Evolutionary conservation across 2,329 filamentous ascomycete genomes (phyloP), one percentile per base, ranked within the genome.

Genomic region (Diatrype stigma): DNA sequence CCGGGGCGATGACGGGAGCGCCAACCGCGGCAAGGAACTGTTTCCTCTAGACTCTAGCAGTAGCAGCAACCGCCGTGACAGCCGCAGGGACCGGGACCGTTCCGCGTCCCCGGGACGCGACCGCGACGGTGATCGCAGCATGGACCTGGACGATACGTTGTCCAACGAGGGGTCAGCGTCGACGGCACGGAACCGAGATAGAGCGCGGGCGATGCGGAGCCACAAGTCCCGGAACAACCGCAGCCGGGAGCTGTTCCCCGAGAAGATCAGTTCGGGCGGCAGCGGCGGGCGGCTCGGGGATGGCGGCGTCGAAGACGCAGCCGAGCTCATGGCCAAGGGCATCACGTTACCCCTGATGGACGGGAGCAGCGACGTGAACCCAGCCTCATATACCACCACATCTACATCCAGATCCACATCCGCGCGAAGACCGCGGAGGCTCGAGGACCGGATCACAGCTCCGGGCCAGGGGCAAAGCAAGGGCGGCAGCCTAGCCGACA

Each of bases 211-310:
- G 21, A 72, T 77, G 57, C 76, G 74, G 59, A 72, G 73, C 51
- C 67, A 68, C n/a, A 56, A 71, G 10, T 60, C 65, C 17, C 63
- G 62, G 45, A 65, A 66, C 34, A 78, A 74, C 55, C 64, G 75
- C 46, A 70, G 71, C 57, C 81, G 77, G 55, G 84, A 87, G 55
- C 73, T 87, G 2, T 83, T 87, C 57, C 82, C 82, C 1, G 69
- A 60, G 53, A 77, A 73, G 22, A 62, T 51, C 64, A 59, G 58
- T 53, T 65, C 57, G 67, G 72, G 58, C 70, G 77, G 61, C 30
- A 14, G 30, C 34, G 14, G 34, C 70, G 74, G 54, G 68, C 78
- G 47, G 73, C 76, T 58, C 70, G 76, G 63, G 71, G 79, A 82
- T 62, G 74, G 72, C 62, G 74, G 72, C 35, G 73, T 79, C 16